These are phyloP conservation scores for Colletotrichum salicis DNA, from an alignment of 2,329 filamentous ascomycete species.

Conservation along the genomic window DNA sequence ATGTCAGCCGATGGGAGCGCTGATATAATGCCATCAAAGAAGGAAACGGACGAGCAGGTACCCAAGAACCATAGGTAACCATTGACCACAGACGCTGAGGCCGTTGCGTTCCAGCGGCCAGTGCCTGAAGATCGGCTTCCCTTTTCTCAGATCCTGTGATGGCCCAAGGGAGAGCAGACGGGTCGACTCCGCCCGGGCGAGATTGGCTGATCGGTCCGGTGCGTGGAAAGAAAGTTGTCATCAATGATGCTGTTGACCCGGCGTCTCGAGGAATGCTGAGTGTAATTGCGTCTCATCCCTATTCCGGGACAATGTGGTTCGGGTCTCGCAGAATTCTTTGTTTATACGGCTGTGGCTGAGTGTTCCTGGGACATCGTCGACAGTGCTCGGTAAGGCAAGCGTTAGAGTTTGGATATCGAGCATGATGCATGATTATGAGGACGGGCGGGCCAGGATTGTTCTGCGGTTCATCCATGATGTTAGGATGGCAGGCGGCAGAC, in stretches of 20 bases:
- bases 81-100: background rate
- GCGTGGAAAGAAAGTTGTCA: background rate
- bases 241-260: background rate
- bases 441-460: background rate
- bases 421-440: slow-evolving; percentile 1
- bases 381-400: background rate
- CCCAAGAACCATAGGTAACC: no score
- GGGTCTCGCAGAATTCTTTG: background rate
- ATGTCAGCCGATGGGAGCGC: background rate
- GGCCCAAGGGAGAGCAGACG: background rate
- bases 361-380: no score
- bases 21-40: background rate
- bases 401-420: background rate
- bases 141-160: background rate
- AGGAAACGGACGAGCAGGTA: background rate
- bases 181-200: background rate
- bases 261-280: slow-evolving; percentile 9
- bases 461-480: background rate
- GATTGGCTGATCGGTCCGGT: background rate
- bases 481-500: slow-evolving; percentile 16
- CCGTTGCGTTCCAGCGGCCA: background rate
- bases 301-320: background rate
- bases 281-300: slow-evolving; percentile 14
- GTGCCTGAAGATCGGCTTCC: background rate
- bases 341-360: background rate